Base-by-base conservation (phyloP, 768 basidiomycete species). In the Obba rivulosa region DNA sequence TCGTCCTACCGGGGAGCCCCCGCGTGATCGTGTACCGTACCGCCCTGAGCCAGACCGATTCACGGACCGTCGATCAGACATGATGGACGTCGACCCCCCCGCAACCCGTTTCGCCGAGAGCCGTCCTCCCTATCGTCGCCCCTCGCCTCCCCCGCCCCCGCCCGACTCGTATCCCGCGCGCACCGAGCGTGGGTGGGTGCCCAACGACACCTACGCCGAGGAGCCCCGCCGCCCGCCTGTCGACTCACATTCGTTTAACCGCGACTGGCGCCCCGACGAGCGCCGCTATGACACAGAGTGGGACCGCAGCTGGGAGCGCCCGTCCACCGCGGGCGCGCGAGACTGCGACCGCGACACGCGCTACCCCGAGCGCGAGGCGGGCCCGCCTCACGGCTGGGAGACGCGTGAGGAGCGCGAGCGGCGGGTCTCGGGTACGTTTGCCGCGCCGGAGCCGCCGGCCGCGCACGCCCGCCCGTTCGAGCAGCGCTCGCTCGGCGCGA, bases 341-440 rank as follows among this genome's bases (percentile, higher is more conserved):
- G 58, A 43, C 45, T 13, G 28, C 28, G 28, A 60, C 10, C 36
- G 51, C 5, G 59, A 57, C 16, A 23, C 44, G 8, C 48, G 53
- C 14, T 56, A 46, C 38, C 41, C 45, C 18, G 62, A 60, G 17
- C 57, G 61, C 31, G 58, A 61, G 16, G 46, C 51, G 3, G 49
- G 23, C 34, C 41, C 40, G 16, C 51, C 43, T 34, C 40, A 41
- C 28, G 52, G 43, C 8, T 63, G 63, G 63, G 61, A 65, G 47
- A 62, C 61, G 2, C 60, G 60, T n/a, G 57, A 63, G 34, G 61
- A 62, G 49, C 63, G 62, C 21, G 63, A 65, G 16, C 58, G 59
- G 8, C 48, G 63, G 17, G 47, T 54, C 16, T 54, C 53, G 17
- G 35, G 51, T n/a, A 42, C 46, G 24, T 59, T 54, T 37, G 41